These are phyloP conservation scores for Rhizopogon rudus DNA, from an alignment of 768 basidiomycete genomes.

Conservation along the genomic window DNA sequence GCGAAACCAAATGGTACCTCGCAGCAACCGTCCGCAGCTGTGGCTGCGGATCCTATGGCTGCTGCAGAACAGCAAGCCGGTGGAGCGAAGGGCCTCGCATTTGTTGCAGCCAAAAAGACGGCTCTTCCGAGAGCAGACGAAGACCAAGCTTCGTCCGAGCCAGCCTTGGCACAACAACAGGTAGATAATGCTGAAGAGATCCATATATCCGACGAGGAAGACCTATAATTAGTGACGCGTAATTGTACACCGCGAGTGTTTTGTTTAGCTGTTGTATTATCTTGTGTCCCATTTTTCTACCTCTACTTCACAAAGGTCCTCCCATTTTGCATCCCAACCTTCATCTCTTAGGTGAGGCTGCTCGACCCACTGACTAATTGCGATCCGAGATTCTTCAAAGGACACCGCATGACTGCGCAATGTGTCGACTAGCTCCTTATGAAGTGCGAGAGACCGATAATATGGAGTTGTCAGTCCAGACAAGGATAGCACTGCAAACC, in stretches of 20 bases:
- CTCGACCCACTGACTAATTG: slow-evolving; percentile 61
- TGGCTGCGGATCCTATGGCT: slow-evolving; percentile 77
- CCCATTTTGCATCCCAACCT: slow-evolving; percentile 71
- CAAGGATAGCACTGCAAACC: slow-evolving; percentile 44
- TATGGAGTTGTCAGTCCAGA: slow-evolving; percentile 57
- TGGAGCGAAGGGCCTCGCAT: slow-evolving; percentile 56
- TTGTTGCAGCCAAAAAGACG: slow-evolving; percentile 71
- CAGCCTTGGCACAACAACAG: slow-evolving; percentile 23
- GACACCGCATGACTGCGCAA: slow-evolving; percentile 62
- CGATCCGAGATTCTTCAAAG: slow-evolving; percentile 64
- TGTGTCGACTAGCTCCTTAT: slow-evolving; percentile 48
- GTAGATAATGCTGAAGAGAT: slow-evolving; percentile 75
- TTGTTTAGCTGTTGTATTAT: slow-evolving; percentile 15
- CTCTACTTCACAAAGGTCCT: slow-evolving; percentile 73
- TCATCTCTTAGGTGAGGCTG: slow-evolving; percentile 63
- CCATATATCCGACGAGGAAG: slow-evolving; percentile 83
- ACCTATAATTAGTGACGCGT: slow-evolving; percentile 33
- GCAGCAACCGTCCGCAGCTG: slow-evolving; percentile 38
- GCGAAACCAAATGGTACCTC: slow-evolving; percentile 49
- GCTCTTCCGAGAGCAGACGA: slow-evolving; percentile 36
- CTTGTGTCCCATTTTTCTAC: slow-evolving; percentile 62
- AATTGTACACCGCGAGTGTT: slow-evolving; percentile 8
- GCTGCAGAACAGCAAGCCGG: slow-evolving; percentile 67
- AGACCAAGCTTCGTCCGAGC: slow-evolving; percentile 23
- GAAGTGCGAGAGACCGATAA: slow-evolving; percentile 57